These are phyloP conservation scores for Tetracladium marchalianum DNA, from an alignment of 495 filamentous ascomycete species.

Conservation along the genomic window DNA sequence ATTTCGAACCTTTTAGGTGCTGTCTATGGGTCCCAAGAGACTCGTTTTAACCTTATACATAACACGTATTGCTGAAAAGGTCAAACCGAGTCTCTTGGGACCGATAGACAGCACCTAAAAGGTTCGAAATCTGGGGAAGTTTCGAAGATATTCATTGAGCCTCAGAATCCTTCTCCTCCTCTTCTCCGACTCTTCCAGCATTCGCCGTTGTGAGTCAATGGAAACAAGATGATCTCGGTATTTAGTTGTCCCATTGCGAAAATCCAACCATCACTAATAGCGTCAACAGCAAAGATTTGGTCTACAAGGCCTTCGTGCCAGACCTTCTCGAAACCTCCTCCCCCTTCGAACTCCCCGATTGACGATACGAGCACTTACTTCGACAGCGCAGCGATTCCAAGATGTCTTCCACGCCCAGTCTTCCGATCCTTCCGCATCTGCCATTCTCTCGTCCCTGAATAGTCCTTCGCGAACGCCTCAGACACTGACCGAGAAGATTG, in stretches of 20 bases:
- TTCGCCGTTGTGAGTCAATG: conserved; percentile 6
- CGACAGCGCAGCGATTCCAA: conserved; percentile 28
- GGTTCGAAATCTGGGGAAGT: conserved; percentile 6
- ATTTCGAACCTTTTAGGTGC: not conserved
- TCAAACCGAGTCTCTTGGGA: too few relatives aligned
- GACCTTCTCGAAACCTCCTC: conserved; percentile 12
- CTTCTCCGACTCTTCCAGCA: too few relatives aligned
- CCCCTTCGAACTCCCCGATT: conserved; percentile 8
- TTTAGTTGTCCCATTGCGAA: not conserved
- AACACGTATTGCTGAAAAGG: too few relatives aligned
- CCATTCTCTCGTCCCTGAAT: conserved; percentile 33
- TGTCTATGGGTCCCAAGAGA: too few relatives aligned
- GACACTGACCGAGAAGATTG: conserved; percentile 88
- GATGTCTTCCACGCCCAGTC: conserved; percentile 43
- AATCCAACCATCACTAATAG: not conserved
- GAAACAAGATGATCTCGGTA: conserved; percentile 17
- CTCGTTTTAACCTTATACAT: too few relatives aligned
- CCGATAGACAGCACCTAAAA: too few relatives aligned
- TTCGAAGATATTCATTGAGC: not conserved
- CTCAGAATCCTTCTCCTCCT: too few relatives aligned
- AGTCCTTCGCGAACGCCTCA: conserved; percentile 43
- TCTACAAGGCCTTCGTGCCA: conserved; percentile 15
- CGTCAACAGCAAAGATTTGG: conserved; percentile 12
- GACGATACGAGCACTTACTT: conserved; percentile 24
- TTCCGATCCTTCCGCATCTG: conserved; percentile 31